Base-by-base conservation (phyloP, 2,329 filamentous ascomycete genomes). In the Fusarium nematophilum region DNA sequence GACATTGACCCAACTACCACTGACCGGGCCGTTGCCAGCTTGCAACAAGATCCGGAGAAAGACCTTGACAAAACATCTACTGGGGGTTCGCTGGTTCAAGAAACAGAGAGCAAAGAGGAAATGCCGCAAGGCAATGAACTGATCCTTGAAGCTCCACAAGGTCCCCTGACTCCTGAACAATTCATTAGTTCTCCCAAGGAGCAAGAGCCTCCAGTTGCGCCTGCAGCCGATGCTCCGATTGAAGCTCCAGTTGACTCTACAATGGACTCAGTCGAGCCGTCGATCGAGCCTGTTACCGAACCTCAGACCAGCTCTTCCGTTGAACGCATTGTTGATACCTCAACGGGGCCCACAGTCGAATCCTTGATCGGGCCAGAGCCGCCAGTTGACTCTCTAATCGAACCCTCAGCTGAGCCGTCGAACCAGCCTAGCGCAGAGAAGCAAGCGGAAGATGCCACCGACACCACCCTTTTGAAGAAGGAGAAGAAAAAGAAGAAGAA, bases 401-500 rank as follows among this genome's bases (percentile, higher is more conserved):
- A 59, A 15, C 15, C 34, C 14, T 14, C 30, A 25, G 38, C 15
- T 14, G 34, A 26, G 14, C 29, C 26, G 25, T 4, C 36, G 25
- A 44, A 8, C 10, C 45, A 39, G 40, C 13, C 37, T 14, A 27
- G 31, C 13, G 11, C 23, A 25, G 33, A 56, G 23, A 33, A 52
- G 14, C 42, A 54, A 33, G 54, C 61, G 33, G 61, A 62, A 9
- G 49, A 62, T 21, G 44, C 42, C 34, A 27, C 57, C 8, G 18
- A 14, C 17, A 49, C 49, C 9, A 21, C 26, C 9, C 44, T 57
- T 25, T 61, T 46, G 7, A 69, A 69, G 34, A 68, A 64, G 27
- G 61, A 57, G 33, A 65, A 64, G 21, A 65, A 61, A 21, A 50
- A 53, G 33, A 57, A 68, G 53, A 46, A 61, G 54, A 53, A 67